Conservation (phyloP, 139 green algal genomes). For the Haematococcus lacustris region DNA sequence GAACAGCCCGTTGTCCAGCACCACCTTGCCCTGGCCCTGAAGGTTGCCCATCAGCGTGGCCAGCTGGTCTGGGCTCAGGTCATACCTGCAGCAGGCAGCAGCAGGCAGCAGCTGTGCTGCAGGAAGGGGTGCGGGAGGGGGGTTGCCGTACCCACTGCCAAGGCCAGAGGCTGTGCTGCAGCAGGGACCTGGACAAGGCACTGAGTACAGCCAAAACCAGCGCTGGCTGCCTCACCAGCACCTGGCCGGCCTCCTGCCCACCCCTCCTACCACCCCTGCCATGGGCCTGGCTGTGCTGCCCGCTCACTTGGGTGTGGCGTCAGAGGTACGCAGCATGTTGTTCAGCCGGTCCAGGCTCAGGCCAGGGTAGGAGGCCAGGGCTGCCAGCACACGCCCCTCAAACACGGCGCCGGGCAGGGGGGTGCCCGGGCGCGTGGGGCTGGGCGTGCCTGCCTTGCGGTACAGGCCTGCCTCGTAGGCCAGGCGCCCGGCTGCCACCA, state of each 20-base stretch:
- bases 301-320: background rate
- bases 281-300: too few relatives aligned
- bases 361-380: slow-evolving; percentile 1
- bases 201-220: too few relatives aligned
- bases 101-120: too few relatives aligned
- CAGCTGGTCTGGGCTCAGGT: background rate
- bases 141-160: too few relatives aligned
- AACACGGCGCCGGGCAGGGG: background rate
- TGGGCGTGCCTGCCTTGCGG: background rate
- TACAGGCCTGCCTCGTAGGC: background rate
- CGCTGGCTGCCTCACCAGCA: too few relatives aligned
- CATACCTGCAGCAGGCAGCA: background rate
- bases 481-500: background rate
- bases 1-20: background rate
- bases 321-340: slow-evolving; percentile 6
- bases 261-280: too few relatives aligned
- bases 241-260: too few relatives aligned
- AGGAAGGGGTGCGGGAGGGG: too few relatives aligned
- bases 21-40: background rate
- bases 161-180: too few relatives aligned
- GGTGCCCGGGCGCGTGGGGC: background rate
- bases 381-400: background rate
- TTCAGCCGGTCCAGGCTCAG: background rate
- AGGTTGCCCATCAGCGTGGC: background rate
- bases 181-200: too few relatives aligned